Conservation (phyloP, 306 rosid species). For the Cajanus cajan region DNA sequence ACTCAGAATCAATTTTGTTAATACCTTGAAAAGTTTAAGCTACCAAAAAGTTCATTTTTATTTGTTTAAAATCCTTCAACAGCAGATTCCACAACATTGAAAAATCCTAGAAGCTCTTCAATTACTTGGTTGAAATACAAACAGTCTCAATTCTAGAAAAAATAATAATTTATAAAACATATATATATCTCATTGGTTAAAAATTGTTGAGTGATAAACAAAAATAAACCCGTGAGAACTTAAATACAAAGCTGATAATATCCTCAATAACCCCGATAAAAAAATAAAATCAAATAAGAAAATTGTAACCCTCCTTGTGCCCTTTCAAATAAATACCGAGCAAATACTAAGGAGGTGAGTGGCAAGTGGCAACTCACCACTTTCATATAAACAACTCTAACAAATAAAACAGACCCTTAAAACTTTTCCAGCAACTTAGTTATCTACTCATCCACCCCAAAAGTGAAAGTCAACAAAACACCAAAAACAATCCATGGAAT, state of each 20-base stretch:
- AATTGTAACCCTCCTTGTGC: no score
- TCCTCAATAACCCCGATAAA: no score
- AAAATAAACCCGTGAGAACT: no score
- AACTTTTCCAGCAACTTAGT: neutral
- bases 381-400: neutral
- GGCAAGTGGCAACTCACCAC: neutral
- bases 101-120: neutral
- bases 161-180: no score
- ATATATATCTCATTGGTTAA: no score
- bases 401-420: neutral
- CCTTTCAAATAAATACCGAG: no score
- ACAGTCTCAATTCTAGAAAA: no score
- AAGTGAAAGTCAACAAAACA: neutral
- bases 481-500: neutral
- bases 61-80: neutral
- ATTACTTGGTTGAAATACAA: no score
- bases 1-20: no score
- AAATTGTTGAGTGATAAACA: no score
- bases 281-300: no score
- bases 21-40: neutral
- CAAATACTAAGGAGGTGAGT: neutral
- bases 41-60: neutral
- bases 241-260: no score
- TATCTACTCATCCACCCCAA: neutral
- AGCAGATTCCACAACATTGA: neutral